Evolutionary conservation across 129 eudicot species (phyloP), one percentile per base, ranked within the genome.

Genomic region (Deinandra increscens): DNA sequence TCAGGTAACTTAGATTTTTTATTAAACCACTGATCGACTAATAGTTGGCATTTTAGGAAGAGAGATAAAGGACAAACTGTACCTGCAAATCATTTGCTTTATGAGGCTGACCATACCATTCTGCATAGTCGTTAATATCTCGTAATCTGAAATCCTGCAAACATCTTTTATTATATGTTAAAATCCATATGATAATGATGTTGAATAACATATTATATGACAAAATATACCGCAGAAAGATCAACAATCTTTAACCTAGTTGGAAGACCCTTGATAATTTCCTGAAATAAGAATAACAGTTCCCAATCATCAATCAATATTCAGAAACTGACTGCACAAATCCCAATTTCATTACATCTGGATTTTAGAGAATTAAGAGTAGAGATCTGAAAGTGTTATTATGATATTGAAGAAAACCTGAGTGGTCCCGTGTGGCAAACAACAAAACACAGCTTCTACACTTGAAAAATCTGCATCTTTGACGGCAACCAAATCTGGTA

Each of bases 91-190:
- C 96, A 34, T 71, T 42, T 61, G 99, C 99, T 74, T 68, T 85
- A 75, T 94, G 97, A 74, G 97, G 94, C 76, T 90, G 99, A 33
- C 97, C 97, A 82, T 94, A 94, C 99, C 99, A 94, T 80, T 94
- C 97, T 70, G 74, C 94, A 33, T 94, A 94, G 74, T 90, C 99
- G 68, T 71, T 78, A 60, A 84, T 61, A 79, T 90, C 86, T 45
- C 86, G 81, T 61, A 94, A 78, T 74, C 99, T 82, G 73, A 94
- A 94, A 83, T 94, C 99, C 99, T 94, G 73, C 81, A 84, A 59
- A 46, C 34, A 54, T 18, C 58, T 50, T 68, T 26, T 53, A 41
- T 79, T 60, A 78, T 70, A 66, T 48, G 14, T 56, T 1, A 17
- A 11, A 26, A 2, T 6, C 14, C 29, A 64, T 23, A 71, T 54